Evolutionary conservation across 179 eudicot species (phyloP).

Genomic region (Beta lomatogona): DNA sequence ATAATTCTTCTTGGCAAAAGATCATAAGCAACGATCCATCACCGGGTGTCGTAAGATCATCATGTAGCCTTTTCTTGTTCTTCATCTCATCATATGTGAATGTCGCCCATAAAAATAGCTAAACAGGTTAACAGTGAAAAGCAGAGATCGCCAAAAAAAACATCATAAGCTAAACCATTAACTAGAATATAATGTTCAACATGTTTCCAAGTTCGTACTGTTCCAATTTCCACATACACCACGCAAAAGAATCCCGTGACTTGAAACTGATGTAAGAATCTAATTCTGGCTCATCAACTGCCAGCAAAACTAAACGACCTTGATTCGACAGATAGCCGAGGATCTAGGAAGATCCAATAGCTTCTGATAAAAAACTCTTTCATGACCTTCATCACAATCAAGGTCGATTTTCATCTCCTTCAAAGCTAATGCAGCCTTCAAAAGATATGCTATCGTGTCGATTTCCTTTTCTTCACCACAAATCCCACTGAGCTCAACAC

Average conservation of each 20-base stretch:
- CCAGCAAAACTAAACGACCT: background rate
- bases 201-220: background rate
- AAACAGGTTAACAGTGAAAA: too few species aligned
- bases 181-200: background rate
- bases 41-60: too few species aligned
- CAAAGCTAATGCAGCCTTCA: background rate
- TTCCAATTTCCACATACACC: background rate
- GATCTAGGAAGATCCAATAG: background rate
- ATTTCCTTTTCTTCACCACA: background rate
- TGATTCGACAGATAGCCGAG: background rate
- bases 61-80: too few species aligned
- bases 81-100: too few species aligned
- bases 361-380: background rate
- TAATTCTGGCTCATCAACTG: background rate
- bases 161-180: background rate
- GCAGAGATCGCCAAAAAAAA: background rate
- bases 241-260: background rate
- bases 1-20: too few species aligned
- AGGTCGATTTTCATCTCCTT: slow-evolving; percentile 1
- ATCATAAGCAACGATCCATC: too few species aligned
- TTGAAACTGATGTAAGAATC: background rate
- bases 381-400: background rate
- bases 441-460: background rate
- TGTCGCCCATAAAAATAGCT: too few species aligned
- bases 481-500: background rate